Evolutionary conservation across 179 eudicot genomes (phyloP), one percentile per base, ranked within the genome.

Genomic region (Silene vulgaris): DNA sequence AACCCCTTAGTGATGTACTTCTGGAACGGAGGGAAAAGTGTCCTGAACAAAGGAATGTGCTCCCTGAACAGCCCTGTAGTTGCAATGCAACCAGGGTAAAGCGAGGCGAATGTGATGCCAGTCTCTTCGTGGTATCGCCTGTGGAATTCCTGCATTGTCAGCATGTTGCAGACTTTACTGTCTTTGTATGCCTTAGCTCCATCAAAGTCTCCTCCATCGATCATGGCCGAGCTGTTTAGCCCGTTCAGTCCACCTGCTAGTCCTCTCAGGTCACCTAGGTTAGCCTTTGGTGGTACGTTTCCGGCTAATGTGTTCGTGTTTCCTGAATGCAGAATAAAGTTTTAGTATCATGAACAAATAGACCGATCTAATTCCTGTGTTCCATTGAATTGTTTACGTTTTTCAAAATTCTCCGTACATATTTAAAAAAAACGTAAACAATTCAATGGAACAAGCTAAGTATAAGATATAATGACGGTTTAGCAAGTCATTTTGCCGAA

Each of bases 101-200:
- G 87, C 9, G 97, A 91, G 2, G 93, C 85, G 50, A 91, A 91
- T 5, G 87, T 82, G 76, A 91, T 82, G 11, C 92, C 92, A 0
- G 89, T 87, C 13, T 90, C 97, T 63, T 91, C 92, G 30, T 91
- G 90, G 82, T 67, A 91, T 0, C 92, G 85, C 5, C 84, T 75
- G 64, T 91, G 94, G 82, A 90, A 88, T 63, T 91, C 92, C 77
- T 91, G 97, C 94, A 91, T 88, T 2, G 90, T 88, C 0, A 91
- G 91, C 97, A 91, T 91, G 83, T 91, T 91, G 80, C 97, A 91
- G 4, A 91, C 97, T 84, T 91, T 91, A 75, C 92, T 90, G 80
- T 91, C 97, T 74, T 91, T 91, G 81, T 90, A 91, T 30, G 97
- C 97, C 74, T 91, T 91, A 28, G 97, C 97, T 43, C 97, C 97